Base-by-base conservation (phyloP, 2,329 filamentous ascomycete genomes). In the Polychaeton citri region DNA sequence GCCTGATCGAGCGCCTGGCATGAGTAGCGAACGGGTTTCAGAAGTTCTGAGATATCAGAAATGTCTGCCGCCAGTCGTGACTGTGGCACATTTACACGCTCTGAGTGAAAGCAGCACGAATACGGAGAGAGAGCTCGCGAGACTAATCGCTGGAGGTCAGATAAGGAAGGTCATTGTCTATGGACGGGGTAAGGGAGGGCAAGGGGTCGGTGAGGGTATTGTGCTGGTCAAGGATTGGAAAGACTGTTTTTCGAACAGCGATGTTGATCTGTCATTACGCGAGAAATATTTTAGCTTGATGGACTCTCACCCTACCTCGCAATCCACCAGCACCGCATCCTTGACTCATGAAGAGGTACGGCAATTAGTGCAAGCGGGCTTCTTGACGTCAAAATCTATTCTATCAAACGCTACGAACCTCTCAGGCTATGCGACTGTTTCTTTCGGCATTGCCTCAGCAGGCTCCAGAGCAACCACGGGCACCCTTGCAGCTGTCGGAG, bases 401-500 rank as follows among this genome's bases (percentile, higher is more conserved):
- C 59, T 48, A 56, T 55, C 39, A 45, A 16, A 16, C 10, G 17
- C 30, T 12, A 16, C 12, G 5, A 19, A 58, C 3, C 30, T 47
- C n/a, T 28, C 37, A 9, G 38, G 36, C 7, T 34, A 2, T 24
- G 33, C 31, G 19, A 32, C 35, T 34, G 37, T 13, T 13, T 38
- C 17, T 54, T 43, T 67, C 17, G 76, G 74, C 3, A 63, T 85
- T 7, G 70, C 76, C 24, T 69, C 65, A 18, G 72, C 81, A 16
- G 63, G 62, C 12, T 73, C 76, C 2, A 68, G 64, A 42, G 76
- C 78, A 16, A 73, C 79, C 4, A 79, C 81, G 1, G 81, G 81
- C 10, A 76, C 76, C 2, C 49, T 80, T 2, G 77, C 66, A 5
- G 79, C 81, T 1, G 74, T 85, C 1, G 81, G 81, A 1, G 80